A percentile compares a stretch with the other conserved stretches of the same genome.
Conservation (phyloP, 225 moss, liverwort and hornwort genomes). For the Asterella californica region DNA sequence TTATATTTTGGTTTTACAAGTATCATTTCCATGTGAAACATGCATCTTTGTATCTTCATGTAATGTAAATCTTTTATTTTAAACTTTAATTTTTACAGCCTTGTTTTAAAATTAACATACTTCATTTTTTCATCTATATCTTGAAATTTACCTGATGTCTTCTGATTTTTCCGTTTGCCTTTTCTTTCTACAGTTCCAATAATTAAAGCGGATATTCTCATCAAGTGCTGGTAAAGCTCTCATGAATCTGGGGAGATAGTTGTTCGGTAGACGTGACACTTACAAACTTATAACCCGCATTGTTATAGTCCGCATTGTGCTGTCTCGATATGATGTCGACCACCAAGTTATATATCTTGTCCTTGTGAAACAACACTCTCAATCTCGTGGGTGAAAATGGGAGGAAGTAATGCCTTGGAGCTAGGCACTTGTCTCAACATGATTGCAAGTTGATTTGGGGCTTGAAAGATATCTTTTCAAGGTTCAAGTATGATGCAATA, state of each 20-base stretch:
- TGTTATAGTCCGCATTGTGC: constrained; percentile 62
- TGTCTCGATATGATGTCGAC: constrained; percentile 77
- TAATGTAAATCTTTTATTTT: no score
- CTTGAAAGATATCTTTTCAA: neutral
- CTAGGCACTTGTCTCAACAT: neutral
- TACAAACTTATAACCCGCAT: constrained; percentile 38
- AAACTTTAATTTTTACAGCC: no score
- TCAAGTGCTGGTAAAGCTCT: neutral
- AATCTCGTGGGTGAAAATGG: constrained; percentile 2
- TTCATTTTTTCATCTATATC: no score
- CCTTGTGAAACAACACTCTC: constrained; percentile 35
- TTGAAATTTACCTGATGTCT: no score
- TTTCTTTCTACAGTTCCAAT: neutral
- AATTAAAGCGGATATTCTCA: neutral
- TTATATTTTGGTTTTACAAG: no score
- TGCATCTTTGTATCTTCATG: no score
- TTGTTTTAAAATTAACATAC: no score
- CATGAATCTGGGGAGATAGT: neutral
- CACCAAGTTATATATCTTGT: constrained; percentile 45
- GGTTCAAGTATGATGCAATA: neutral
- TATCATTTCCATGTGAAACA: no score
- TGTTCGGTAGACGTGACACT: neutral
- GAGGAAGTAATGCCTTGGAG: neutral
- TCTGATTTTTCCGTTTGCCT: neutral
- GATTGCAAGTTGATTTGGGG: neutral